Base-by-base conservation (phyloP, 139 green algal genomes). In the Monoraphidium neglectum region DNA sequence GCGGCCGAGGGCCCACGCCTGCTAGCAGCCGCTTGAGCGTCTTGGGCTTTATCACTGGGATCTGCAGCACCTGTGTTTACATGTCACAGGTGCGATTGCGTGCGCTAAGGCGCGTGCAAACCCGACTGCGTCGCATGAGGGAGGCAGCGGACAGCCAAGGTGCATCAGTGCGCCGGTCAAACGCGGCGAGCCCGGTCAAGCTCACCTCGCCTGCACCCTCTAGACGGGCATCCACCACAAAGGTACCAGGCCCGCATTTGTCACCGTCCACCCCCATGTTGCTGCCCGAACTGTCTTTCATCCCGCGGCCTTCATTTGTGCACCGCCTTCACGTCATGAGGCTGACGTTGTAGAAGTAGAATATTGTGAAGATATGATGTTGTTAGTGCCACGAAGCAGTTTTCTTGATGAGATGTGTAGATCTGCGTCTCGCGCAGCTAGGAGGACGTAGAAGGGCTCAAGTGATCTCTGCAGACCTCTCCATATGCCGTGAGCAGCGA, bases 1-100 rank as follows among this genome's bases (percentile, higher is more conserved):
- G 76, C 32, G 88, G 73, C 36, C 82, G 82, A 53, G 78, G 79
- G 10, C 77, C 83, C 6, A 76, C 79, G 4, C 46, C 77, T 38
- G 73, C 36, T 2, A 86, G 69, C 30, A 86, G 70, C 71, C 86
- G 84, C 24, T 85, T 85, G 16, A 87, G 81, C 6, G 78, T 66
- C 65, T 70, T 79, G 28, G 63, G 68, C 37, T 84, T 87, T 26
- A 92, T 60, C 36, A 92, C 81, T 1, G 87, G 87, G 30, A 92
- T 65, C 59, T 90, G 85, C 12, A 92, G 77, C 15, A 92, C 83
- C 84, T 92, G 86, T 51, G 43, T 53, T 32, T 60, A 21, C 21
- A 60, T 60, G 18, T 60, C 51, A 60, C 21, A 60, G 51, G 21
- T 60, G 51, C 18, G 51, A 18, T 18, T 60, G 51, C 51, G 51